Evolutionary conservation across 2,329 filamentous ascomycete species (phyloP), one percentile per base, ranked within the genome.

Genomic region (Colletotrichum sp.): DNA sequence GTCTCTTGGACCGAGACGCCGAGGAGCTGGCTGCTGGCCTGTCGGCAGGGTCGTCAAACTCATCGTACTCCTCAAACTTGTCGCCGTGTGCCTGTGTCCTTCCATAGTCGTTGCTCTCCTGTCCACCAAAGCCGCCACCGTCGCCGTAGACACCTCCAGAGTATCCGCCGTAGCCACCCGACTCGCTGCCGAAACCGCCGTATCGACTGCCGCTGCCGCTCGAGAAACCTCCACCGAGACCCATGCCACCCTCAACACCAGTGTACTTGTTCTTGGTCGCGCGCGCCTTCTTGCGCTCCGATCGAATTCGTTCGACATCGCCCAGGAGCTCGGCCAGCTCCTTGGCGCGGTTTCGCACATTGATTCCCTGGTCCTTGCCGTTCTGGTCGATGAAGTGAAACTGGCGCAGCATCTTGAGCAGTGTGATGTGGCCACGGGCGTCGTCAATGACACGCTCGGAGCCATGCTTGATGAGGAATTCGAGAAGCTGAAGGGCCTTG

Each of bases 391-490:
- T 99, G 86, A 90, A 99, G 87, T 99, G 97, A 86, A 99, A 99
- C 85, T 99, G 97, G 74, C 96, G 95, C 72, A 99, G 92, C 97
- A 99, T 99, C 87, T 98, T 98, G 76, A 99, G 91, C 12, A 99
- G 92, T 18, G 96, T 98, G 77, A 99, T 92, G 85, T 99, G 97
- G 74, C 96, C 96, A 80, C 97, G 93, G 74, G 97, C 97, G 86
- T 99, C 97, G 85, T 99, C 97, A 79, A 99, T 96, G 49, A 99
- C 97, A 71, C 97, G 92, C 85, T 99, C 97, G 15, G 97, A 99
- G 77, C 97, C 97, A 85, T 99, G 97, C 89, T 99, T 99, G 87
- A 99, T 94, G 36, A 99, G 91, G 83, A 98, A 98, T 85, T 99
- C 96, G 83, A 99, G 93, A 72, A 99, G 90, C 89, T 99, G 97